Evolutionary conservation across 768 basidiomycete species (phyloP), one percentile per base, ranked within the genome.

Genomic region (Russula ochroleuca): DNA sequence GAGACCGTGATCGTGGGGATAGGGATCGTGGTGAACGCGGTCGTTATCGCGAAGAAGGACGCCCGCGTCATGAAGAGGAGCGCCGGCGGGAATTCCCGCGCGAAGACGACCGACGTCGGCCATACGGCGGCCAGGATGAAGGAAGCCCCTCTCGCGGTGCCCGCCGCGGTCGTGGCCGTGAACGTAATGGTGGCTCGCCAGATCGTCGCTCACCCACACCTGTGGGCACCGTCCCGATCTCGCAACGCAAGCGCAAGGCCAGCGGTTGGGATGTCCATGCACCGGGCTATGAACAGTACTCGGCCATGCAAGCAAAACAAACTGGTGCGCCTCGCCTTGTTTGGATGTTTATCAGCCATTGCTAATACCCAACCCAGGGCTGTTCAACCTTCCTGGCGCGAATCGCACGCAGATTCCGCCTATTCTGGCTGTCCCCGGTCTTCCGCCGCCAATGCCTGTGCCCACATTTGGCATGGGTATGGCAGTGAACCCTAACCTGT

Each of bases 221-320:
- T 0, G 87, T 92, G 71, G 90, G 88, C 53, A 83, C 85, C 15
- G 77, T 85, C 47, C 87, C 92, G 0, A 76, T 99, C 66, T 88
- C 89, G 9, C 92, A 98, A 72, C 80, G 94, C 66, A 89, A 88
- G 73, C 80, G 94, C 33, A 92, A 91, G 70, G 90, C 92, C 6
- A 94, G 92, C 50, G 91, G 92, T 0, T 99, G 97, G 97, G 94
- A 99, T 75, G 88, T 97, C 23, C 90, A 94, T 74, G 92, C 95
- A 19, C 90, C 92, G 3, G 94, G 94, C 5, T 98, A 97, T 68
- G 96, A 98, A 71, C 90, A 91, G 69, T 92, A 97, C 70, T 88
- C 88, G 5, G 94, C 96, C 17, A 82, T 94, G 80, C 94, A 98
- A 73, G 97, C 97, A n/a, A 99, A 99, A 75, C 90, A 94, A 77